Conservation (phyloP, 345 rosid genomes). For the Geranium rotundifolium region DNA sequence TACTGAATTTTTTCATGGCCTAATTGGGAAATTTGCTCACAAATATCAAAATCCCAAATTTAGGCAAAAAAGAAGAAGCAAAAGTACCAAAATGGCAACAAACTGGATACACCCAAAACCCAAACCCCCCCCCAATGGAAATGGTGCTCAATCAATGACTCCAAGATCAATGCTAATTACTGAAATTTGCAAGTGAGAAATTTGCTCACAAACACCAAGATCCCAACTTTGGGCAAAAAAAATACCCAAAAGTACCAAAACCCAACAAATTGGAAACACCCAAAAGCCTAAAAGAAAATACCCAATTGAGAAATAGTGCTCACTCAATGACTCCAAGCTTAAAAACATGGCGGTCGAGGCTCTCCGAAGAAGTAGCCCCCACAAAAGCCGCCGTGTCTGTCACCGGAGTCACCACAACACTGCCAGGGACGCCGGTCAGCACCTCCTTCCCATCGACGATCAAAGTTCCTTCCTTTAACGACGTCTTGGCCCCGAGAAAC, state of each 20-base stretch:
- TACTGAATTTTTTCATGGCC: too few species aligned
- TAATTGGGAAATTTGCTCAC: too few species aligned
- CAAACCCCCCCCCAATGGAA: not conserved
- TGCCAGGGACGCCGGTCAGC: constrained; percentile 30
- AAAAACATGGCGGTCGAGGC: constrained; percentile 34
- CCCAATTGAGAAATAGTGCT: not conserved
- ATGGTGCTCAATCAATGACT: too few species aligned
- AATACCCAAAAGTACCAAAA: too few species aligned
- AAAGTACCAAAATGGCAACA: too few species aligned
- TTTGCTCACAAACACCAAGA: too few species aligned
- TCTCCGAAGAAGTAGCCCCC: constrained; percentile 30
- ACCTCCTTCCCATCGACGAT: constrained; percentile 20
- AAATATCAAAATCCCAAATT: not conserved
- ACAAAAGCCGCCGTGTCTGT: constrained; percentile 29
- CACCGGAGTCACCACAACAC: constrained; percentile 27
- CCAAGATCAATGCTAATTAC: too few species aligned
- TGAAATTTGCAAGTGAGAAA: too few species aligned
- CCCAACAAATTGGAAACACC: too few species aligned
- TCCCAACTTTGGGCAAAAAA: not conserved
- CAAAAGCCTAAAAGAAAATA: too few species aligned
- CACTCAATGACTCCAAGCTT: constrained; percentile 42
- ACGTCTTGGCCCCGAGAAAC: constrained; percentile 28
- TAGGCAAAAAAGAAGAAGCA: not conserved
- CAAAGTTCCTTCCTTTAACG: constrained; percentile 29
- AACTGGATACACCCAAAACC: too few species aligned